phyloP scores from a whole-genome alignment of 768 basidiomycete species.

The Termitomyces eurrhizus region DNA sequence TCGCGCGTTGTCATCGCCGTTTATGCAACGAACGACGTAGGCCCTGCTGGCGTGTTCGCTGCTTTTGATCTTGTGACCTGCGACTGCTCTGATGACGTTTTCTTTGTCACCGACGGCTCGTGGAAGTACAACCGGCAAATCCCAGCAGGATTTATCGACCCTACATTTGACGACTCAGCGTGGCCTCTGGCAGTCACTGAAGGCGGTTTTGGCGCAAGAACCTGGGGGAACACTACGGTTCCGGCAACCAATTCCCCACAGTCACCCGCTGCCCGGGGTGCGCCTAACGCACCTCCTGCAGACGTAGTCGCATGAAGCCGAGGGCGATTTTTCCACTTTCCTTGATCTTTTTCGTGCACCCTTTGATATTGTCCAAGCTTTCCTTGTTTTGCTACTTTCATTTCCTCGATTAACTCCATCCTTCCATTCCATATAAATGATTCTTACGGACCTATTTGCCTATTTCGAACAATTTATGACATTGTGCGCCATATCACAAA shows the following conservation, averaged over 20 bases:
- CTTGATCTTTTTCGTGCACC: neutral
- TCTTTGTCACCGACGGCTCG: slow-evolving; percentile 17
- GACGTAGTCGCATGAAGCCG: slow-evolving; percentile 10
- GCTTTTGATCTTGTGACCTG: slow-evolving; percentile 17
- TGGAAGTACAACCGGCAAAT: slow-evolving; percentile 21
- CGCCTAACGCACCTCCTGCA: slow-evolving; percentile 13
- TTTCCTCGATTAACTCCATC: neutral
- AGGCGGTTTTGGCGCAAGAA: slow-evolving; percentile 17
- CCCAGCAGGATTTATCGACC: slow-evolving; percentile 15
- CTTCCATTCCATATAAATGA: neutral
- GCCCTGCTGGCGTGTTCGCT: slow-evolving; percentile 20
- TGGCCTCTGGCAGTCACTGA: slow-evolving; percentile 22
- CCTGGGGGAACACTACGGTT: slow-evolving; percentile 20
- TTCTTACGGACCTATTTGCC: neutral
- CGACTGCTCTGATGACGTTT: slow-evolving; percentile 13
- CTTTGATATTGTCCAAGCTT: neutral
- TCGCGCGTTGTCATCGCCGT: slow-evolving; percentile 19
- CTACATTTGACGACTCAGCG: slow-evolving; percentile 15
- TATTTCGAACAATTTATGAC: neutral
- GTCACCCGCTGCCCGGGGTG: slow-evolving; percentile 8
- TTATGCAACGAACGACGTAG: slow-evolving; percentile 9
- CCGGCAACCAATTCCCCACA: slow-evolving; percentile 12
- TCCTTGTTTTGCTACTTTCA: neutral
- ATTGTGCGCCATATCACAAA: too few relatives aligned
- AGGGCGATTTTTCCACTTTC: neutral